These are phyloP conservation scores for Colletotrichum navitas DNA, from an alignment of 2,329 filamentous ascomycete genomes.

Conservation along the genomic window DNA sequence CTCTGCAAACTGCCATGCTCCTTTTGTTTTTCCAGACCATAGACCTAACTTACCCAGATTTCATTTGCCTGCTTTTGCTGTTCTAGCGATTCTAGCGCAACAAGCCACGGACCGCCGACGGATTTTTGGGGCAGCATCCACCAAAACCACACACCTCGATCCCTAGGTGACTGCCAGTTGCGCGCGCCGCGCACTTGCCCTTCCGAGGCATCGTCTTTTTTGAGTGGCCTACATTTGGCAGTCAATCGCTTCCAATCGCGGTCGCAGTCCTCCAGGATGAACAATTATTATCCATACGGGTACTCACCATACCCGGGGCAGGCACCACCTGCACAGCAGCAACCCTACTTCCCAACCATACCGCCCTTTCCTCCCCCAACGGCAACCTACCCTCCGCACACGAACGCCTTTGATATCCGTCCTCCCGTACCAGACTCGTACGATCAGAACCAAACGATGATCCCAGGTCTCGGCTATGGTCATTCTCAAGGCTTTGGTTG, in stretches of 20 bases:
- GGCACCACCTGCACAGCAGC: slow-evolving; percentile 25
- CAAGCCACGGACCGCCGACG: not conserved
- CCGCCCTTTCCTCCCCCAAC: slow-evolving; percentile 23
- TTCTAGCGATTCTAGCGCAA: slow-evolving; percentile 31
- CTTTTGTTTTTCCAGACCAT: slow-evolving; percentile 21
- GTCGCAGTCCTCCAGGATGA: slow-evolving; percentile 44
- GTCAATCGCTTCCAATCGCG: not conserved
- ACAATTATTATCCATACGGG: slow-evolving; percentile 56
- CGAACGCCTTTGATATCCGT: slow-evolving; percentile 16
- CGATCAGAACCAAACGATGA: slow-evolving; percentile 44
- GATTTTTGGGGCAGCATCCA: slow-evolving; percentile 1
- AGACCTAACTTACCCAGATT: slow-evolving; percentile 6
- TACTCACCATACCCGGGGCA: slow-evolving; percentile 51
- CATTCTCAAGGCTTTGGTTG: slow-evolving; percentile 26
- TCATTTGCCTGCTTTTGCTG: slow-evolving; percentile 6
- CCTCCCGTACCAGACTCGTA: slow-evolving; percentile 32
- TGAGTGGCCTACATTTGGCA: not conserved
- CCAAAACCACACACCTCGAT: not conserved
- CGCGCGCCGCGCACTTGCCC: not conserved
- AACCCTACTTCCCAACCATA: slow-evolving; percentile 36
- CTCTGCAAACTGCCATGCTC: slow-evolving; percentile 35
- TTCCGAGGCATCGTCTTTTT: not conserved
- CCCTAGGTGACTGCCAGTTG: not conserved
- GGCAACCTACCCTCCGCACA: slow-evolving; percentile 22
- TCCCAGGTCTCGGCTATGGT: slow-evolving; percentile 46